A percentile compares a stretch with the other conserved stretches of the same genome.
phyloP scores from a whole-genome alignment of 257 asterid species.

The Przewalskia tangutica region DNA sequence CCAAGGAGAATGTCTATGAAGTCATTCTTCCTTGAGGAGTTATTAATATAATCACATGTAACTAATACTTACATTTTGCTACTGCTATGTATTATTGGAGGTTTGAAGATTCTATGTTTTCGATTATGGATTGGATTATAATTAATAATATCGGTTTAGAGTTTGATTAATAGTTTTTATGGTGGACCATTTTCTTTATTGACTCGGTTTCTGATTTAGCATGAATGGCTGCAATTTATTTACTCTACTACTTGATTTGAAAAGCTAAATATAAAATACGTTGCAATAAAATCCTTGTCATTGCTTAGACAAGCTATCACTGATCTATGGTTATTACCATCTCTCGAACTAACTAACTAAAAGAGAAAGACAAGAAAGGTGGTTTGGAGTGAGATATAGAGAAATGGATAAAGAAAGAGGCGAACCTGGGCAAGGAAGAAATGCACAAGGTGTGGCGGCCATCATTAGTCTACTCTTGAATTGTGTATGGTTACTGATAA shows the following conservation, averaged over 20 bases:
- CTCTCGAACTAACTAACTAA: no score
- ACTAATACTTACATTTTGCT: neutral
- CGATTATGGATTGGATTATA: no score
- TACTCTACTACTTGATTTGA: neutral
- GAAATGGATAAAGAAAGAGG: neutral
- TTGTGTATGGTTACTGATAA: neutral
- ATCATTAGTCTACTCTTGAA: constrained; percentile 6
- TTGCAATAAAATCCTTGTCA: neutral
- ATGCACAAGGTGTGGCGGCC: constrained; percentile 27
- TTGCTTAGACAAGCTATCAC: neutral
- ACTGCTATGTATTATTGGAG: neutral
- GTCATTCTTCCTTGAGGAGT: constrained; percentile 10
- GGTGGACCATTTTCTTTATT: neutral
- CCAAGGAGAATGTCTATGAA: constrained; percentile 9
- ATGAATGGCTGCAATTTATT: neutral
- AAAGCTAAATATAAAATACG: neutral
- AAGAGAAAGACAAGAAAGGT: no score
- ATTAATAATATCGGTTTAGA: neutral
- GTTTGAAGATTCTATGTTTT: neutral
- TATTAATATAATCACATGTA: neutral
- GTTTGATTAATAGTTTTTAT: neutral
- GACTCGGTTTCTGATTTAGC: neutral
- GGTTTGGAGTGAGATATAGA: neutral
- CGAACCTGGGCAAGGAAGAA: constrained; percentile 29
- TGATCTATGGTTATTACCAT: no score